These are phyloP conservation scores for Pyrenophora teres DNA, from an alignment of 2,329 filamentous ascomycete genomes.

Conservation along the genomic window DNA sequence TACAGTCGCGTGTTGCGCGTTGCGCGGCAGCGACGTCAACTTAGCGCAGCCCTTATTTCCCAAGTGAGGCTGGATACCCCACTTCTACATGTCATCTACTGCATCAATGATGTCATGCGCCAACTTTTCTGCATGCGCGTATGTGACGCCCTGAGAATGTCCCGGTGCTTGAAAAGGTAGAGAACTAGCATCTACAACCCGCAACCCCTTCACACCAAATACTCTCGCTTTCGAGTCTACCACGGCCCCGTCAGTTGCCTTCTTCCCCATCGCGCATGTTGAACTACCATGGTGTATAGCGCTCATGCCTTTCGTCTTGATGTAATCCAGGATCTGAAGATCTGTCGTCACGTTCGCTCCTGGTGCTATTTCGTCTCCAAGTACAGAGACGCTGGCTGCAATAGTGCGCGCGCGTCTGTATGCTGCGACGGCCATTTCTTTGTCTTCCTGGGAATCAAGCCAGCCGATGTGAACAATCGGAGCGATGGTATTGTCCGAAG, in stretches of 20 bases:
- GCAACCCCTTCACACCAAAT: constrained; percentile 10
- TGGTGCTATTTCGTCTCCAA: constrained; percentile 8
- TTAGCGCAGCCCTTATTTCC: no score
- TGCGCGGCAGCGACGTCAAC: no score
- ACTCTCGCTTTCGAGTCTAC: constrained; percentile 11
- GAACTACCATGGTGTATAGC: constrained; percentile 8
- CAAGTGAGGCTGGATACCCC: no score
- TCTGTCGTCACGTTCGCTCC: constrained; percentile 9
- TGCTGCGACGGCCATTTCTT: constrained; percentile 11
- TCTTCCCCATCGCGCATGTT: constrained; percentile 6
- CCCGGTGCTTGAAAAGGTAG: constrained; percentile 7
- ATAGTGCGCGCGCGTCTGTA: constrained; percentile 8
- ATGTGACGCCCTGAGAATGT: constrained; percentile 9
- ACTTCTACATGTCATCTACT: neutral
- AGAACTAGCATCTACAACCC: constrained; percentile 8
- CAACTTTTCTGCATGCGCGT: constrained; percentile 10
- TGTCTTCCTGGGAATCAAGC: constrained; percentile 9
- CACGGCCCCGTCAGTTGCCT: constrained; percentile 1
- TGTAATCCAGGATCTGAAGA: constrained; percentile 9
- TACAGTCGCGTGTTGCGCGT: no score
- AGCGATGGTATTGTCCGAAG: constrained; percentile 2
- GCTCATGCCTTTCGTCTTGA: constrained; percentile 5
- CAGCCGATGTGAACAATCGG: constrained; percentile 6
- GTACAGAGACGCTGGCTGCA: constrained; percentile 6
- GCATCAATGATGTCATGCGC: constrained; percentile 10